Evolutionary conservation across 2,329 filamentous ascomycete genomes (phyloP).

Genomic region (Fusarium setosum): DNA sequence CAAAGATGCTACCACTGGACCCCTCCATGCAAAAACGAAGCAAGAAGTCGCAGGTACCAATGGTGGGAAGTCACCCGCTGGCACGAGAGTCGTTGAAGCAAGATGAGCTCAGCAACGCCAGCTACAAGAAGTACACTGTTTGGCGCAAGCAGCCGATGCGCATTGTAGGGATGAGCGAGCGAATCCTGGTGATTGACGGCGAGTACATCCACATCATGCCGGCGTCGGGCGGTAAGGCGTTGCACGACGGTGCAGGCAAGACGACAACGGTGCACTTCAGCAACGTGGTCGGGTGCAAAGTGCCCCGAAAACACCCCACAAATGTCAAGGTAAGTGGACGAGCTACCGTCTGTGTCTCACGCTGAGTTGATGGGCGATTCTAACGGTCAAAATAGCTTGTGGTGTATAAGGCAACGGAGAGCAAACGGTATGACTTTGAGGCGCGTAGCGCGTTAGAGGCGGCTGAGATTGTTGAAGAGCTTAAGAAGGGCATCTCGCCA

Average conservation of each 20-base stretch:
- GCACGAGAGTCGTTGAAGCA: constrained; percentile 71
- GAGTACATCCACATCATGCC: constrained; percentile 91
- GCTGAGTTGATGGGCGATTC: background rate
- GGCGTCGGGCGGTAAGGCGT: constrained; percentile 71
- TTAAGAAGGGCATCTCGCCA: constrained; percentile 79
- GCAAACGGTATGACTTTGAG: constrained; percentile 87
- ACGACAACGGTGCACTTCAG: constrained; percentile 86
- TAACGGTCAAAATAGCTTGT: constrained; percentile 61
- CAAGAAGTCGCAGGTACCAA: constrained; percentile 60
- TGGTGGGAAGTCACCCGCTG: constrained; percentile 73
- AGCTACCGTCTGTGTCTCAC: background rate
- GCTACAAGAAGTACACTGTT: constrained; percentile 82
- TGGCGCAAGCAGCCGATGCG: constrained; percentile 87
- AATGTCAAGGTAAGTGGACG: constrained; percentile 75
- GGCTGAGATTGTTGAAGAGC: constrained; percentile 80
- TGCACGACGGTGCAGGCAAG: constrained; percentile 73
- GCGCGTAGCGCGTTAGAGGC: constrained; percentile 78
- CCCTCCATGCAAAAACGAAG: constrained; percentile 58
- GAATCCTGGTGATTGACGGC: constrained; percentile 82
- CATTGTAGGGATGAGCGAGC: constrained; percentile 80
- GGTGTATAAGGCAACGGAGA: constrained; percentile 80
- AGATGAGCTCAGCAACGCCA: constrained; percentile 67
- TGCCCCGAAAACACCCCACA: constrained; percentile 81
- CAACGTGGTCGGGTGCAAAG: constrained; percentile 84
- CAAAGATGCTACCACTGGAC: constrained; percentile 70